Percentiles rank a stretch among this genome's conserved stretches.
Conservation (phyloP, 345 rosid genomes). For the Syzygium aromaticum region DNA sequence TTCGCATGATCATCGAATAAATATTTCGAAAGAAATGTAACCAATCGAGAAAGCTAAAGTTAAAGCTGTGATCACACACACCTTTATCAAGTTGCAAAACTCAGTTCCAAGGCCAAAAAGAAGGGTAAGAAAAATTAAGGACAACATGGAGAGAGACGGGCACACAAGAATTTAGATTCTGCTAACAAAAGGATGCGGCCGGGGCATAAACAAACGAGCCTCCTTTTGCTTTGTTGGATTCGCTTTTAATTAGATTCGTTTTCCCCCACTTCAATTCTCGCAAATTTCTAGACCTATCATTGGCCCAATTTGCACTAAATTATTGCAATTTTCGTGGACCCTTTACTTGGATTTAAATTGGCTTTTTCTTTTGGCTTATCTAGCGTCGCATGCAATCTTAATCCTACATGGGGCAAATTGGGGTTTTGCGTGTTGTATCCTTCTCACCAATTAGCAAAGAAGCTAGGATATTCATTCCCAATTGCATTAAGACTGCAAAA, state of each 20-base stretch:
- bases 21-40: no score
- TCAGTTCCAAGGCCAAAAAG: background rate
- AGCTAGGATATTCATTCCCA: background rate
- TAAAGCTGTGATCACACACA: background rate
- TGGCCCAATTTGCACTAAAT: background rate
- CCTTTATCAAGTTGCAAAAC: background rate
- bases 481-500: background rate
- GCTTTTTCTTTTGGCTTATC: background rate
- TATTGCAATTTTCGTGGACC: background rate
- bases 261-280: background rate
- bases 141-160: background rate
- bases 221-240: background rate
- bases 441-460: background rate
- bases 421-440: background rate
- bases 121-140: background rate
- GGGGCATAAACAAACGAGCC: background rate
- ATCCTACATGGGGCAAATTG: background rate
- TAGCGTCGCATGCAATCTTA: background rate
- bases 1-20: no score
- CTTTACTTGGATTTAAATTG: background rate
- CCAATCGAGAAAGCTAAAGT: background rate
- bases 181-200: background rate
- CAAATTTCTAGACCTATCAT: background rate
- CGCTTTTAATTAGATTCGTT: background rate
- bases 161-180: background rate